Evolutionary conservation across 108 stramenopile species (phyloP).

Genomic region (Cyclotella baltica): DNA sequence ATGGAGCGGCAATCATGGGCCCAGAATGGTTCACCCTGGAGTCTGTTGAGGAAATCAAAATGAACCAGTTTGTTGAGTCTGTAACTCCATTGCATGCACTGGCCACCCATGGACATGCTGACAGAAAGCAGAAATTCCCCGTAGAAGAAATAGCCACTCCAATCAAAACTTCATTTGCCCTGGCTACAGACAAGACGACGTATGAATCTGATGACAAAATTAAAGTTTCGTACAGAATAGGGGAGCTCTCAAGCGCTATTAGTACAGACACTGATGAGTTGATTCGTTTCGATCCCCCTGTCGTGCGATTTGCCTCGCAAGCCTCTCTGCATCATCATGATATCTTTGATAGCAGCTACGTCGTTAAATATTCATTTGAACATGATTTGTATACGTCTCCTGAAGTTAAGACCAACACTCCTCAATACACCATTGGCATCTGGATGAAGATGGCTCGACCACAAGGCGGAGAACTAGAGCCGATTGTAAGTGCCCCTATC

Average conservation of each 20-base stretch:
- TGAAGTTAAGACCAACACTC: background rate
- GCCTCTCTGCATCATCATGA: background rate
- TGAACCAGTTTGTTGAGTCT: background rate
- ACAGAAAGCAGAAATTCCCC: background rate
- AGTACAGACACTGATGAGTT: background rate
- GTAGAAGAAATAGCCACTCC: background rate
- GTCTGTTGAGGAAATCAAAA: background rate
- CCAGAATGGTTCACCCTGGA: slow-evolving; percentile 1
- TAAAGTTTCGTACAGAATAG: background rate
- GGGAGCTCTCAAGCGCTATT: too few species aligned
- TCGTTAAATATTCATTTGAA: background rate
- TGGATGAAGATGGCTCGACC: background rate
- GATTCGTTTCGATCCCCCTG: background rate
- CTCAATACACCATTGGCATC: background rate
- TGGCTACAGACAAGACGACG: background rate
- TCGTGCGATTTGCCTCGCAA: background rate
- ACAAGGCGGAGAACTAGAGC: background rate
- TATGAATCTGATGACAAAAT: background rate
- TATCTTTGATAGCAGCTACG: background rate
- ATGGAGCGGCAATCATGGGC: slow-evolving; percentile 10
- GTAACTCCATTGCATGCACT: background rate
- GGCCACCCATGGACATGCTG: background rate
- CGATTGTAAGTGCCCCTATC: background rate
- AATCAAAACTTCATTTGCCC: background rate
- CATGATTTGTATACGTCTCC: background rate